A percentile compares a stretch with the other conserved stretches of the same genome.
phyloP scores from a whole-genome alignment of 768 basidiomycete genomes.

The Lanmaoa pseudosensibilis region DNA sequence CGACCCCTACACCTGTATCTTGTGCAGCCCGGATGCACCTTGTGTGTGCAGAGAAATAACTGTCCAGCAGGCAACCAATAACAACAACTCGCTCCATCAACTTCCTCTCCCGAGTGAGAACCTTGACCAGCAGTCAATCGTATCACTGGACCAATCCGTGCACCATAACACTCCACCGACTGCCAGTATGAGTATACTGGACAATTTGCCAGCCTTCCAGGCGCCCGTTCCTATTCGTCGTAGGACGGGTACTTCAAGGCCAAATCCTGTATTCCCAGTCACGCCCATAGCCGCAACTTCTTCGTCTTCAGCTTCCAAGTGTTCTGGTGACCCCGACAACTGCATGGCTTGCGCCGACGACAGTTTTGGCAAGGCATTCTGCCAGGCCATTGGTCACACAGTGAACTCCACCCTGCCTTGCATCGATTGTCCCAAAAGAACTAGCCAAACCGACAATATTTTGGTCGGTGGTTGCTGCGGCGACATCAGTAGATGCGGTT shows the following conservation, averaged over 20 bases:
- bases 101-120: slow-evolving; percentile 14
- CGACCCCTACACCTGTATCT: slow-evolving; percentile 55
- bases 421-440: slow-evolving; percentile 51
- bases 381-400: slow-evolving; percentile 67
- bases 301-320: slow-evolving; percentile 39
- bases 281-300: slow-evolving; percentile 36
- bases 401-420: slow-evolving; percentile 54
- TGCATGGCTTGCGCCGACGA: slow-evolving; percentile 86
- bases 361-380: slow-evolving; percentile 86
- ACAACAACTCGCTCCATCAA: slow-evolving; percentile 12
- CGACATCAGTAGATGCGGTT: slow-evolving; percentile 32
- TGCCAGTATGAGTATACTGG: slow-evolving; percentile 57
- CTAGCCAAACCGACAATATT: slow-evolving; percentile 27
- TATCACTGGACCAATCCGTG: slow-evolving; percentile 28
- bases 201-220: slow-evolving; percentile 77
- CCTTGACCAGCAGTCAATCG: slow-evolving; percentile 12
- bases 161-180: slow-evolving; percentile 30
- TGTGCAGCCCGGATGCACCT: slow-evolving; percentile 66
- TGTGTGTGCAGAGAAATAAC: slow-evolving; percentile 79
- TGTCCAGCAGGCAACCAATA: slow-evolving; percentile 42
- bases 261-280: slow-evolving; percentile 57
- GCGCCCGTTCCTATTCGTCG: slow-evolving; percentile 80
- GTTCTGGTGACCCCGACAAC: slow-evolving; percentile 85
- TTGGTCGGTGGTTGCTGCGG: slow-evolving; percentile 39
- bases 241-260: slow-evolving; percentile 37